Evolutionary conservation across 768 basidiomycete species (phyloP).

Genomic region (Suillus sp.): DNA sequence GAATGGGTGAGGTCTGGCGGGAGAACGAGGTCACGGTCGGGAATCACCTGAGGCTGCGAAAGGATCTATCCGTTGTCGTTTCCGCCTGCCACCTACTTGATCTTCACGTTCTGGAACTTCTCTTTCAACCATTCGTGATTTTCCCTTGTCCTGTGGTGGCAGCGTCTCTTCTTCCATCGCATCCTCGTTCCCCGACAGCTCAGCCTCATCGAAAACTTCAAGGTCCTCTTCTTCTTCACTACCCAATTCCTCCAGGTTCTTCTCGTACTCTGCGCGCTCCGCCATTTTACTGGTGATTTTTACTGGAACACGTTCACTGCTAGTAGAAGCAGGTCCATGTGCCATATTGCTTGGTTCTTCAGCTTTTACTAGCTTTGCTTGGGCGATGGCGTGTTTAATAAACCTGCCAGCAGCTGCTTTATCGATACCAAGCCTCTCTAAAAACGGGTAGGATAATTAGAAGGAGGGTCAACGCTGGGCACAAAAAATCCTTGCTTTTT

Average conservation of each 20-base stretch:
- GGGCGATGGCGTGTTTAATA: conserved; percentile 80
- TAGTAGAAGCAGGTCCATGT: conserved; percentile 20
- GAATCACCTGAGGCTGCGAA: conserved; percentile 54
- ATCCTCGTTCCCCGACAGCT: conserved; percentile 13
- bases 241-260: conserved; percentile 47
- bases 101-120: conserved; percentile 17
- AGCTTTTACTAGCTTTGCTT: conserved; percentile 46
- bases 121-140: conserved; percentile 38
- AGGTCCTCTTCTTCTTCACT: conserved; percentile 46
- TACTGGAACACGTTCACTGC: conserved; percentile 41
- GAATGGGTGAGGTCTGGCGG: background rate
- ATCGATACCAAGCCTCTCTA: conserved; percentile 59
- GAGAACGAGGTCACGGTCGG: background rate
- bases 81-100: conserved; percentile 41
- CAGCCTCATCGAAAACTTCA: conserved; percentile 37
- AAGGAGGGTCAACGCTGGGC: background rate
- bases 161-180: conserved; percentile 17
- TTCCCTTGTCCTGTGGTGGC: conserved; percentile 33
- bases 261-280: conserved; percentile 66
- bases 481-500: conserved; percentile 33
- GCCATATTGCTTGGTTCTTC: conserved; percentile 28
- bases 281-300: conserved; percentile 75
- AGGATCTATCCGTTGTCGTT: conserved; percentile 59
- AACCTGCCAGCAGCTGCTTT: conserved; percentile 80
- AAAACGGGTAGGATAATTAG: background rate